phyloP scores from a whole-genome alignment of 2,329 filamentous ascomycete species.

The Waltergamsia citrina region DNA sequence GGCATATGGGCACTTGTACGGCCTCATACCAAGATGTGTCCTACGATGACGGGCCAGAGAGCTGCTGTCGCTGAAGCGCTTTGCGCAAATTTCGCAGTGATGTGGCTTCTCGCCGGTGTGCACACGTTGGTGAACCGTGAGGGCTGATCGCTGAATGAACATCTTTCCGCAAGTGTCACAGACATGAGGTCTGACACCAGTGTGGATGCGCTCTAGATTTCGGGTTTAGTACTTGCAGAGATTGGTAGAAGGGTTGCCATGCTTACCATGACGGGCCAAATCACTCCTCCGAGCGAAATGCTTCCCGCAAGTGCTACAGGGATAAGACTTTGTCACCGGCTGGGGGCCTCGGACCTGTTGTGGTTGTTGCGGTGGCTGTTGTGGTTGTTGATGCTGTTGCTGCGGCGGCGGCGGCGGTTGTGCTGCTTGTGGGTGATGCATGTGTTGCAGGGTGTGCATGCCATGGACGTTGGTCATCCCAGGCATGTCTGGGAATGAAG shows the following conservation, averaged over 20 bases:
- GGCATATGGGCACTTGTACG: slow-evolving; percentile 95
- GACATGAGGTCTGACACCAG: slow-evolving; percentile 79
- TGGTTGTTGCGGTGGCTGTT: slow-evolving; percentile 15
- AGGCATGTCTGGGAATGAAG: slow-evolving; percentile 24
- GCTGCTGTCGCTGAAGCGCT: slow-evolving; percentile 79
- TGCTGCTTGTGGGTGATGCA: slow-evolving; percentile 20
- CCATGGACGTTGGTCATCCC: slow-evolving; percentile 18
- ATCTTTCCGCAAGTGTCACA: slow-evolving; percentile 93
- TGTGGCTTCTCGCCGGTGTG: slow-evolving; percentile 98
- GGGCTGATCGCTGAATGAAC: slow-evolving; percentile 91
- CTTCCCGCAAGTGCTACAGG: slow-evolving; percentile 84
- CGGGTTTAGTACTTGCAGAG: background rate
- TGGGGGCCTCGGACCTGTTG: slow-evolving; percentile 19
- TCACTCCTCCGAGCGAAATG: slow-evolving; percentile 91
- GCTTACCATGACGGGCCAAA: slow-evolving; percentile 84
- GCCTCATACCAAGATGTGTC: slow-evolving; percentile 90
- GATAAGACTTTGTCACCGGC: slow-evolving; percentile 58
- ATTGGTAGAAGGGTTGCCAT: no score
- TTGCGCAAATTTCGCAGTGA: slow-evolving; percentile 92
- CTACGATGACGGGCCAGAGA: slow-evolving; percentile 87
- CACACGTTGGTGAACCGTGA: slow-evolving; percentile 91
- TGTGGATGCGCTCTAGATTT: slow-evolving; percentile 82
- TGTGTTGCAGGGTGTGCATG: slow-evolving; percentile 23
- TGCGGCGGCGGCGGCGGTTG: slow-evolving; percentile 14
- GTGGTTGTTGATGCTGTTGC: slow-evolving; percentile 18